Conservation (phyloP, 169 alveolate species). For the Plasmodium coatneyi region DNA sequence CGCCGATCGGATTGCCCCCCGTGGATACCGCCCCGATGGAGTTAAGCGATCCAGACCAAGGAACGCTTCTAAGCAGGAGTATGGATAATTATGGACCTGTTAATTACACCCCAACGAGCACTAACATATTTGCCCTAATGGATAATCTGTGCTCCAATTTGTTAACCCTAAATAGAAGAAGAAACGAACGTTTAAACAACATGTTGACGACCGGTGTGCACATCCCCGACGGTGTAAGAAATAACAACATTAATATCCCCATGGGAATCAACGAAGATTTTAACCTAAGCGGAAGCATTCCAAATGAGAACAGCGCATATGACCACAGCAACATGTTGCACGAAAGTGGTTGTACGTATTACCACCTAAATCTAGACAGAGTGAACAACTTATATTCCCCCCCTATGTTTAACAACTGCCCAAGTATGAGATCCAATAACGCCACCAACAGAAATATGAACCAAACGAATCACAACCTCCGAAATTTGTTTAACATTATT, state of each 20-base stretch:
- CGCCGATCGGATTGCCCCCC: background rate
- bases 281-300: background rate
- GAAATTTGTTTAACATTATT: slow-evolving; percentile 63
- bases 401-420: background rate
- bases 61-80: background rate
- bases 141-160: slow-evolving; percentile 42
- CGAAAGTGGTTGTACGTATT: background rate
- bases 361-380: slow-evolving; percentile 49
- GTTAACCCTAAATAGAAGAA: slow-evolving; percentile 18
- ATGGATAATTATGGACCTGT: background rate
- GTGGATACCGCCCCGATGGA: background rate
- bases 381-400: slow-evolving; percentile 1
- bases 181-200: background rate
- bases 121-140: slow-evolving; percentile 50
- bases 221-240: slow-evolving; percentile 33
- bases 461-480: slow-evolving; percentile 20
- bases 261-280: background rate
- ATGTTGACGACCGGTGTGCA: background rate
- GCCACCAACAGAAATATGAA: background rate
- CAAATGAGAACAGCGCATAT: slow-evolving; percentile 16
- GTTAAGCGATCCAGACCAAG: background rate
- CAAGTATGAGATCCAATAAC: slow-evolving; percentile 23
- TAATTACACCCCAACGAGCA: background rate
- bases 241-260: background rate
- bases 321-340: background rate